Evolutionary conservation across 495 filamentous ascomycete genomes (phyloP).

Genomic region (Neurospora sp.): DNA sequence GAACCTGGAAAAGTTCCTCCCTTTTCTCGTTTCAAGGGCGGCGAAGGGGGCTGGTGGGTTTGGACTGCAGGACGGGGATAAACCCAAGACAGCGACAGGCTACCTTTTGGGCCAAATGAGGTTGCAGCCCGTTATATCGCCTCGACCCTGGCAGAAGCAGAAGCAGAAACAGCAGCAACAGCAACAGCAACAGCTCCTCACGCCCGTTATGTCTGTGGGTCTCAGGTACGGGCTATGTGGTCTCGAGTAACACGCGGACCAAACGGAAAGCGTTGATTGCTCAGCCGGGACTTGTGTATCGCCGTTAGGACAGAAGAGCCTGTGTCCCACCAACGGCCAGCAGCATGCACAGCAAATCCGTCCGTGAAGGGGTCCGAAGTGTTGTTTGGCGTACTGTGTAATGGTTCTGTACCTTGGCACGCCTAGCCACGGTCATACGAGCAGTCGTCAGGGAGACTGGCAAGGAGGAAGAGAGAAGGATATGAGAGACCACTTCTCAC

Average conservation of each 20-base stretch:
- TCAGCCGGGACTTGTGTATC: background rate
- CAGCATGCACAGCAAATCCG: background rate
- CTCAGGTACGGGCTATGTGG: background rate
- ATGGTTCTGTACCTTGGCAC: background rate
- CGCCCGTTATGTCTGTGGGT: background rate
- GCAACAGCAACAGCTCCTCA: background rate
- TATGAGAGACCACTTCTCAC: background rate
- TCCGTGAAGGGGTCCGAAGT: background rate
- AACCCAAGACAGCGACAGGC: background rate
- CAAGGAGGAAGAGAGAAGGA: background rate
- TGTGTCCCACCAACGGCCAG: background rate
- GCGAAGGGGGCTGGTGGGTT: background rate
- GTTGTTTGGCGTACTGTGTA: background rate
- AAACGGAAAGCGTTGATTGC: background rate
- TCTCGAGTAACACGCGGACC: background rate
- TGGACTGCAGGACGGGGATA: background rate
- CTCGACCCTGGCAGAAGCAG: background rate
- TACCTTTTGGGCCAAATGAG: background rate
- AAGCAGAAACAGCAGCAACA: background rate
- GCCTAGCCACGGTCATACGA: background rate
- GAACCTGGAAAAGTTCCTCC: background rate
- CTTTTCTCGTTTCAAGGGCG: background rate
- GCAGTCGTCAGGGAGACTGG: background rate
- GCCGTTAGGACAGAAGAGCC: background rate
- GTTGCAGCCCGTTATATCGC: background rate